phyloP scores from a whole-genome alignment of 768 basidiomycete genomes.

The Termitomyces sp. region DNA sequence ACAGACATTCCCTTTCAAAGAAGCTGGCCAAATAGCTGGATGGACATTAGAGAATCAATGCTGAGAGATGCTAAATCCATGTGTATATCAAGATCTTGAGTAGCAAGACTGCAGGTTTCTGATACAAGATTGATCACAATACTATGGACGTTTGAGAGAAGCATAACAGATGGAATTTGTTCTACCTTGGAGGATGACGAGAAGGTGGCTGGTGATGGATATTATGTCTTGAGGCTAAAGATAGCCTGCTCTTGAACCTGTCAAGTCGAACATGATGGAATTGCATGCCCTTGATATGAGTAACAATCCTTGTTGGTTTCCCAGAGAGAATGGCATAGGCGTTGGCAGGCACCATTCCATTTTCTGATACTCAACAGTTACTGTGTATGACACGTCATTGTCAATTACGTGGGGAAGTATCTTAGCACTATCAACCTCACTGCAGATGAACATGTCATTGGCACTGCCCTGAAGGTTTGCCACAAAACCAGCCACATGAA shows the following conservation, averaged over 20 bases:
- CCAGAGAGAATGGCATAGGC: slow-evolving; percentile 42
- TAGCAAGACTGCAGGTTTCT: slow-evolving; percentile 35
- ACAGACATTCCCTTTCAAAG: not conserved
- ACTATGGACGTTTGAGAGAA: slow-evolving; percentile 11
- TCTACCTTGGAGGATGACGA: not conserved
- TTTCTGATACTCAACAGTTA: slow-evolving; percentile 36
- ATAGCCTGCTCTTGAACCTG: slow-evolving; percentile 43
- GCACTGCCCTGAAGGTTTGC: slow-evolving; percentile 49
- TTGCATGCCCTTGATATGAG: slow-evolving; percentile 48
- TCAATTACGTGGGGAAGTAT: slow-evolving; percentile 39
- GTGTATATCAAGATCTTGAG: slow-evolving; percentile 27
- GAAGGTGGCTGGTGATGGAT: not conserved
- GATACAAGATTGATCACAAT: slow-evolving; percentile 34
- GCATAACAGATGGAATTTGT: not conserved
- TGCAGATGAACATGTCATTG: slow-evolving; percentile 61
- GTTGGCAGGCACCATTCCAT: slow-evolving; percentile 44
- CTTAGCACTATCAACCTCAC: slow-evolving; percentile 39
- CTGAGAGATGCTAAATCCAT: slow-evolving; percentile 49
- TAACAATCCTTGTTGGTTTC: slow-evolving; percentile 40
- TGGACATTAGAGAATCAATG: slow-evolving; percentile 59
- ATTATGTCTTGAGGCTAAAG: slow-evolving; percentile 23
- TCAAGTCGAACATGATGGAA: slow-evolving; percentile 54
- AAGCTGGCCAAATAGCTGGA: slow-evolving; percentile 47
- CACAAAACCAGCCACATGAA: slow-evolving; percentile 69
- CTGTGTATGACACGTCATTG: slow-evolving; percentile 34